A percentile compares a stretch with the other conserved stretches of the same genome.
Evolutionary conservation across 768 basidiomycete species (phyloP).

Genomic region (Mycena polygramma): DNA sequence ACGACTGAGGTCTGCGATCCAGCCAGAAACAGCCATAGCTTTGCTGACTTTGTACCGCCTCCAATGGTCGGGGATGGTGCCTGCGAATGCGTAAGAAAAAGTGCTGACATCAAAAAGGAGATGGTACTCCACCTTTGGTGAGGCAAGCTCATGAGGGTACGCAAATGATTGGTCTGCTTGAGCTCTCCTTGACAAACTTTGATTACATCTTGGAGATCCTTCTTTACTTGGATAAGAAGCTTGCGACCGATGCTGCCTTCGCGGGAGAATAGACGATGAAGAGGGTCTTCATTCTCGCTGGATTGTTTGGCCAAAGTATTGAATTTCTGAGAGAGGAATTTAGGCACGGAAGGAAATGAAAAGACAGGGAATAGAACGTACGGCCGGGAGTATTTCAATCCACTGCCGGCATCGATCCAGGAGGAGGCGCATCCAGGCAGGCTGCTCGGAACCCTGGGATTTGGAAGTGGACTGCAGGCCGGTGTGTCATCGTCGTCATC

Average conservation of each 20-base stretch:
- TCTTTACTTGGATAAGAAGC: slow-evolving; percentile 82
- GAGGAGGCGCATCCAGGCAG: slow-evolving; percentile 94
- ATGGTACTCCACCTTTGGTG: slow-evolving; percentile 78
- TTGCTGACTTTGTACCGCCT: slow-evolving; percentile 89
- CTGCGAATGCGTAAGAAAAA: slow-evolving; percentile 54
- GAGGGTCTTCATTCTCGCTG: slow-evolving; percentile 82
- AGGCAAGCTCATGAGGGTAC: slow-evolving; percentile 91
- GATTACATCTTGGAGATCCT: slow-evolving; percentile 85
- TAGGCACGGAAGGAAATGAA: slow-evolving; percentile 25
- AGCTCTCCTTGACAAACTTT: slow-evolving; percentile 88
- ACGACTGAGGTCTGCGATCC: slow-evolving; percentile 85
- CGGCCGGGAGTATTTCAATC: slow-evolving; percentile 81
- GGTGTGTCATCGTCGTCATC: slow-evolving; percentile 86
- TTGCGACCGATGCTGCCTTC: slow-evolving; percentile 86
- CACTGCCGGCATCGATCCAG: slow-evolving; percentile 88
- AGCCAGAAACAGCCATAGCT: slow-evolving; percentile 84
- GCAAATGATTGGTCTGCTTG: slow-evolving; percentile 96
- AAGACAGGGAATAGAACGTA: slow-evolving; percentile 50
- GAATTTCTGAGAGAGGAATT: slow-evolving; percentile 63
- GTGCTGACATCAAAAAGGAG: slow-evolving; percentile 6
- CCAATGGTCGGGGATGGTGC: slow-evolving; percentile 92
- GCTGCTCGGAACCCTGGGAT: slow-evolving; percentile 78
- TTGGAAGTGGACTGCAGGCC: slow-evolving; percentile 69
- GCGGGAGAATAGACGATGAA: slow-evolving; percentile 90
- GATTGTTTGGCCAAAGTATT: slow-evolving; percentile 74